A percentile compares a stretch with the other conserved stretches of the same genome.
These are phyloP conservation scores for Xylariaceae sp. DNA, from an alignment of 2,329 filamentous ascomycete genomes.

Conservation along the genomic window DNA sequence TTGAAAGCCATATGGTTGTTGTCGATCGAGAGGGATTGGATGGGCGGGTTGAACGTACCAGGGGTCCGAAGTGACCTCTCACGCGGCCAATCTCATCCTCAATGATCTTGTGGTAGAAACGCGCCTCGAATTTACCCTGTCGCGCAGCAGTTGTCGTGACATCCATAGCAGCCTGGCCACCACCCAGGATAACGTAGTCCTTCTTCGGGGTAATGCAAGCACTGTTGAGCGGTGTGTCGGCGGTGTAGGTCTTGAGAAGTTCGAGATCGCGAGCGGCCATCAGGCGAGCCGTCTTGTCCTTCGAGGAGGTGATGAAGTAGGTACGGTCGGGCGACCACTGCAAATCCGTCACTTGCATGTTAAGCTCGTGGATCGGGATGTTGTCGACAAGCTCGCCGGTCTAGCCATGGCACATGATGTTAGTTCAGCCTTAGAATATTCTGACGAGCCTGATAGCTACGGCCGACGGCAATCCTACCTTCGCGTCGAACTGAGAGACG, in stretches of 20 bases:
- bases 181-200: conserved; percentile 95
- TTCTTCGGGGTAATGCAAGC: conserved; percentile 92
- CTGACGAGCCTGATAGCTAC: not conserved
- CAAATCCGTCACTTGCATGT: conserved; percentile 79
- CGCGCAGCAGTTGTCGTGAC: conserved; percentile 90
- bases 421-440: not conserved
- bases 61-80: conserved; percentile 89
- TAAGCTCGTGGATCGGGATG: conserved; percentile 78
- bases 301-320: conserved; percentile 97
- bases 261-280: conserved; percentile 80
- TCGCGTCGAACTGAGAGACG: conserved; percentile 84
- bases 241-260: conserved; percentile 84
- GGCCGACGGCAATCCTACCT: conserved; percentile 47
- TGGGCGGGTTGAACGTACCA: conserved; percentile 40
- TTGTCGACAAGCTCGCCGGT: conserved; percentile 78
- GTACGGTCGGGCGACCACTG: conserved; percentile 93
- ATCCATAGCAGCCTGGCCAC: conserved; percentile 98
- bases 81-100: conserved; percentile 98
- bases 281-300: conserved; percentile 91
- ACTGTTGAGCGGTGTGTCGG: conserved; percentile 95
- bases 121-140: conserved; percentile 98
- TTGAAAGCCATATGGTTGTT: not conserved
- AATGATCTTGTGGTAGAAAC: conserved; percentile 99
- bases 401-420: conserved; percentile 35
- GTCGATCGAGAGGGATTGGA: not conserved